Conservation (phyloP, 768 basidiomycete genomes). For the Sporobolomyces roseus region DNA sequence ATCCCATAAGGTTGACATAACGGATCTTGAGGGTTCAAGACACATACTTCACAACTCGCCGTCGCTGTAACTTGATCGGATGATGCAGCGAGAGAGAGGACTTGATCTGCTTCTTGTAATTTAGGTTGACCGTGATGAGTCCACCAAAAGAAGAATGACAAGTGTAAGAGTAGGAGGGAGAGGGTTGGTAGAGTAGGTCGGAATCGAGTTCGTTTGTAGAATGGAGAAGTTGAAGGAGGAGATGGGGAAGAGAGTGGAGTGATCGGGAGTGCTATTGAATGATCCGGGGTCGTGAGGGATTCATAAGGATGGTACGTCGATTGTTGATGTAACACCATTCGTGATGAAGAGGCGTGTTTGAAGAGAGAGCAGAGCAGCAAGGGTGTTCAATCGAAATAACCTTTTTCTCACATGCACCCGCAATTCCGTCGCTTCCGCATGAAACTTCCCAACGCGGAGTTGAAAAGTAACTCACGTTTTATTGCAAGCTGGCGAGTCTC, state of each 20-base stretch:
- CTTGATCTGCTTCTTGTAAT: neutral
- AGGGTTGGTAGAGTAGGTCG: conserved; percentile 9
- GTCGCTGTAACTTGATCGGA: conserved; percentile 7
- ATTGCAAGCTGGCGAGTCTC: too few species aligned
- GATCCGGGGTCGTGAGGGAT: neutral
- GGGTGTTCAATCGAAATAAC: too few species aligned
- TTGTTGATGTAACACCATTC: neutral
- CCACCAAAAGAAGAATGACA: conserved; percentile 21
- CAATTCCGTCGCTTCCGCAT: too few species aligned
- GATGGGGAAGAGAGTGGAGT: neutral
- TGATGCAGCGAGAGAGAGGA: neutral
- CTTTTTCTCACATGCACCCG: too few species aligned
- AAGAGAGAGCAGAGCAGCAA: neutral
- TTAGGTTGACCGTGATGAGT: neutral
- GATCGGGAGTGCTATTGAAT: neutral
- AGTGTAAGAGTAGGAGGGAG: conserved; percentile 1
- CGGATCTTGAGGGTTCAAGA: conserved; percentile 25
- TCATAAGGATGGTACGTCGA: neutral
- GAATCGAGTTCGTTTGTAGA: neutral
- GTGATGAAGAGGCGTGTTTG: neutral
- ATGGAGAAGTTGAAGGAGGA: neutral
- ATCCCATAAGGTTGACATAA: conserved; percentile 43
- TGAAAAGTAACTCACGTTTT: too few species aligned
- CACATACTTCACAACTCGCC: conserved; percentile 31
- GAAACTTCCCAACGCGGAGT: too few species aligned